Percentiles rank a stretch among this genome's conserved stretches.
phyloP scores from a whole-genome alignment of 2,329 filamentous ascomycete genomes.

The Rutstroemia sp. region DNA sequence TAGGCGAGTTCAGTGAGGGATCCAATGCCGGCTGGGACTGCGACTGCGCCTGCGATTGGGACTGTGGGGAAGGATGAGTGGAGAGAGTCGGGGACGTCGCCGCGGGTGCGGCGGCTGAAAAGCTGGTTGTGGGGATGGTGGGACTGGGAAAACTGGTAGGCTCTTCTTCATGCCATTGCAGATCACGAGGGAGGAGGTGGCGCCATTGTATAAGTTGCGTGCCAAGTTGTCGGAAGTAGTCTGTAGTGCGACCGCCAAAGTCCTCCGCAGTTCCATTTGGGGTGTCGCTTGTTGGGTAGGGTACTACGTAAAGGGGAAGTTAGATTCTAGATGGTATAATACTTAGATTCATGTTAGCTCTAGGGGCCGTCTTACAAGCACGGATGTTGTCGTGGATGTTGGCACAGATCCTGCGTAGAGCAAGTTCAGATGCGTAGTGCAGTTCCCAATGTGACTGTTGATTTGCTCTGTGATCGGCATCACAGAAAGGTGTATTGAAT shows the following conservation, averaged over 20 bases:
- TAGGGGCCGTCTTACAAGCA: slow-evolving; percentile 37
- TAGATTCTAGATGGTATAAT: slow-evolving; percentile 3
- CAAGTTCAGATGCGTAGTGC: slow-evolving; percentile 53
- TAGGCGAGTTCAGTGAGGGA: slow-evolving; percentile 11
- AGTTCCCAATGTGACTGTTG: slow-evolving; percentile 48
- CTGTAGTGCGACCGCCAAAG: slow-evolving; percentile 23
- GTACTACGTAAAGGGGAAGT: not conserved
- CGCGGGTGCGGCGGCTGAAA: slow-evolving; percentile 13
- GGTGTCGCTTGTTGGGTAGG: slow-evolving; percentile 12
- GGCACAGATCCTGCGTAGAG: slow-evolving; percentile 44
- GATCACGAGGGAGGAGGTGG: slow-evolving; percentile 42
- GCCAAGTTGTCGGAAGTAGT: slow-evolving; percentile 43
- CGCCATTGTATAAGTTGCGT: slow-evolving; percentile 51
- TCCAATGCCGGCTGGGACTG: slow-evolving; percentile 11
- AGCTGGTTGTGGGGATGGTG: not conserved
- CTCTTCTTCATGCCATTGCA: slow-evolving; percentile 51
- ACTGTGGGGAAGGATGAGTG: not conserved
- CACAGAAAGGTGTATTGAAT: slow-evolving; percentile 41
- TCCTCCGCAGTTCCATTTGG: slow-evolving; percentile 13
- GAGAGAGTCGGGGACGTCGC: not conserved
- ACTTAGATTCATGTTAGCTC: too few species aligned
- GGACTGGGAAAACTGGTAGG: slow-evolving; percentile 35
- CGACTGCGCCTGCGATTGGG: not conserved
- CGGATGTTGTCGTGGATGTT: slow-evolving; percentile 45
- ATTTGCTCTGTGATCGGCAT: slow-evolving; percentile 40